Conservation (phyloP, 2,329 filamentous ascomycete species). For the Diaporthe ilicicola region DNA sequence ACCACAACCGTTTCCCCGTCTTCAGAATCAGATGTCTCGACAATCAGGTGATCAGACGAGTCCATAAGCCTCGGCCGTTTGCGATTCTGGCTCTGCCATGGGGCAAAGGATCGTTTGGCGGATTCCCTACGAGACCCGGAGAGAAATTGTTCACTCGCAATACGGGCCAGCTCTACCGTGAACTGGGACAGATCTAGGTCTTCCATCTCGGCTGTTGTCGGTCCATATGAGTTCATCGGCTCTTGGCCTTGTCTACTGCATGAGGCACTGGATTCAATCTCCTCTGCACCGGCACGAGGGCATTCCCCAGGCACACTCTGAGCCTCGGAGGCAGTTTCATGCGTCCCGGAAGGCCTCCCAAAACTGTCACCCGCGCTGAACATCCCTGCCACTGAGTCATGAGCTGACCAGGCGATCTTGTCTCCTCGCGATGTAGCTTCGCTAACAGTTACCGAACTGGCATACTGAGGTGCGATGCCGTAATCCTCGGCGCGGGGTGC, state of each 20-base stretch:
- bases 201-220: neutral
- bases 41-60: neutral
- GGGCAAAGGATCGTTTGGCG: neutral
- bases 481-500: too few relatives aligned
- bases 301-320: neutral
- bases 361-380: neutral
- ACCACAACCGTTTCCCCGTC: neutral
- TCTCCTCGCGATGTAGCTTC: neutral
- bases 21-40: neutral
- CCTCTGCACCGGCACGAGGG: neutral
- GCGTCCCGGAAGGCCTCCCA: neutral
- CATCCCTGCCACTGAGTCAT: neutral
- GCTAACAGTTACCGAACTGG: neutral
- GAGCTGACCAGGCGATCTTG: neutral
- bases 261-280: fast-evolving
- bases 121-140: neutral
- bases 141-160: neutral
- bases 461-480: neutral
- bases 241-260: neutral
- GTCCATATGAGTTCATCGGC: neutral
- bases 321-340: neutral
- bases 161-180: neutral
- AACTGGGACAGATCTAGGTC: neutral
- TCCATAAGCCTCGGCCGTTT: neutral
- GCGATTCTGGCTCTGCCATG: neutral